Base-by-base conservation (phyloP, 805 yeast genomes). In the Metschnikowia colocasiae region DNA sequence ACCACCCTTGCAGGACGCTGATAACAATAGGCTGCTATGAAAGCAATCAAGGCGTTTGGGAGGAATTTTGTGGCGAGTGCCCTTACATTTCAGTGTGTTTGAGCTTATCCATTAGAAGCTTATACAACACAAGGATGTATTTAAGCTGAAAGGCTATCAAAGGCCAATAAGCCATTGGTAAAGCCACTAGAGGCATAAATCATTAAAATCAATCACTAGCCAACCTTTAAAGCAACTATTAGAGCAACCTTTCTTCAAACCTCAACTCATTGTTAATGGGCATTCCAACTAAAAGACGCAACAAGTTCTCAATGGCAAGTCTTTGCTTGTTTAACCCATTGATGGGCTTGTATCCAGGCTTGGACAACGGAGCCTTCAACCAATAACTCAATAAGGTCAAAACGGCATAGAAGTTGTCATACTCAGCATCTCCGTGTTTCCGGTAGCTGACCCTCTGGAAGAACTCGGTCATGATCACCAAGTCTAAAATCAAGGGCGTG, bases 251-350 rank as follows among this genome's bases (percentile, higher is more conserved):
- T 73, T 92, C 97, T 72, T 91, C 97, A 57, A 91, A 87, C 75
- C 96, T 84, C 71, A 91, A 80, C 67, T 92, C 98, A 70, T 89
- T 90, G 62, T 83, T 79, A 50, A 95, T 81, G 51, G 95, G 95
- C 56, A 91, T 79, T 38, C 98, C 98, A 55, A 91, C 88, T 62
- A 91, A 77, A 57, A 89, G 82, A 64, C 96, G 83, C 70, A 91
- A 74, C 63, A 91, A 81, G 76, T 90, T 92, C 74, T 91, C 98
- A 56, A 91, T 74, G 43, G 95, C 97, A 59, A 83, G 79, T 64
- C 96, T 85, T 76, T 92, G 98, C 73, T 91, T 92, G 80, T 89
- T 92, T 65, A 91, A 79, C 23, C 97, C 96, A 62, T 91, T 91
- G 60, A 91, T 87, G 27, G 96, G 84, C 64, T 87, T 85, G 71